Evolutionary conservation across 129 eudicot genomes (phyloP), one percentile per base, ranked within the genome.

Genomic region (Pulicaria dysenterica): DNA sequence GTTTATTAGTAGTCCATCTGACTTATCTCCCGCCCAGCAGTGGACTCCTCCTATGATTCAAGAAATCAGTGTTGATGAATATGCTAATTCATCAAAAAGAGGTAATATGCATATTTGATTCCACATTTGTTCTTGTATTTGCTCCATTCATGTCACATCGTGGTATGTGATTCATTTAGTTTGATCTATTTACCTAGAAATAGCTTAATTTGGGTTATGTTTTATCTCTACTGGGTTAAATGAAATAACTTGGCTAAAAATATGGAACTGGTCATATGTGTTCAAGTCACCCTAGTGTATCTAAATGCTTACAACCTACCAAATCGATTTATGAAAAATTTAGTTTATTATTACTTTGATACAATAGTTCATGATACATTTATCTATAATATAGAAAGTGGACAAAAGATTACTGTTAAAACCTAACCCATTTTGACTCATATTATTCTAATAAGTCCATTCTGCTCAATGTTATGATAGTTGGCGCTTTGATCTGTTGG

Each of bases 11-110:
- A 88, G 90, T 69, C 95, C 97, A 6, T 88, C 90, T 41, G 97
- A 88, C 40, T 58, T 89, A 9, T 86, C 92, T 15, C 88, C 95
- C 8, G 69, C 76, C n/a, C 90, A 80, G 61, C 96, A 89, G 65
- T 91, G 92, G 96, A 86, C 89, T 38, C 90, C 97, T 36, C 95
- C 97, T 39, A 64, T 82, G 24, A 79, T 82, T 15, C 97, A 88
- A 79, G 90, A 87, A 80, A 86, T 91, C 78, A 84, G 58, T 58
- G 59, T 76, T 47, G 88, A 84, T 78, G 95, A 88, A 16, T 80
- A 63, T 79, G 83, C 70, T 76, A 79, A 69, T 73, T 73, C 91
- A 12, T 69, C 81, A 16, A 83, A 83, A 69, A 81, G 87, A 85
- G 95, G 96, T 90, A 81, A 48, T 64, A n/a, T 49, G 1, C n/a